These are phyloP conservation scores for Voacanga thouarsii DNA, from an alignment of 257 asterid species.

Conservation along the genomic window DNA sequence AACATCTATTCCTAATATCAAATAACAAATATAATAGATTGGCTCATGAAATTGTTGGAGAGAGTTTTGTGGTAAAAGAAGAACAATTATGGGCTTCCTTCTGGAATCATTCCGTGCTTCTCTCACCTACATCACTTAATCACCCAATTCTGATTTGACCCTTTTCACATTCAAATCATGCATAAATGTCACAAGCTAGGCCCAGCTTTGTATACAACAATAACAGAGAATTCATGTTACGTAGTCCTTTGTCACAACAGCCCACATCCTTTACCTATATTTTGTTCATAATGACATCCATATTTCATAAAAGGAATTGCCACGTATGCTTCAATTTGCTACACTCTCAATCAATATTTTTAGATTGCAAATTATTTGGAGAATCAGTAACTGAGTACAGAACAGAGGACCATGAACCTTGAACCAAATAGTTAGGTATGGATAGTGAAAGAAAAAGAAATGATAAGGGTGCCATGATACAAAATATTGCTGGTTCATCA, in stretches of 20 bases:
- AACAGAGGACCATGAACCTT: slow-evolving; percentile 5
- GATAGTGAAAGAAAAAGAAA: not conserved
- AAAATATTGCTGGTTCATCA: not conserved
- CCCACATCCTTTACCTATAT: not conserved
- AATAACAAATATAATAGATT: not conserved
- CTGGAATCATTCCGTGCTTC: not conserved
- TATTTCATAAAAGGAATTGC: not conserved
- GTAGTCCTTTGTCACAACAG: too few relatives aligned
- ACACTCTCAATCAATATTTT: not conserved
- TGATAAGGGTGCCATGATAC: not conserved
- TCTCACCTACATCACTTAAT: not conserved
- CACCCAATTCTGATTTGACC: not conserved
- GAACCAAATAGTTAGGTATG: not conserved
- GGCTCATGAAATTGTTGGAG: not conserved
- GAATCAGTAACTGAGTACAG: not conserved
- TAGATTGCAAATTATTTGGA: not conserved
- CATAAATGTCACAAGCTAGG: not conserved
- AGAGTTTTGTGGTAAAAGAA: not conserved
- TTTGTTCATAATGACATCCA: not conserved
- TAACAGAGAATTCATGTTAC: not conserved
- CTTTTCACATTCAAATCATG: not conserved
- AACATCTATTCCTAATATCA: not conserved
- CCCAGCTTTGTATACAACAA: too few relatives aligned
- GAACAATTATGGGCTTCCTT: not conserved
- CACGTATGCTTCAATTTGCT: not conserved